Evolutionary conservation across 2,329 filamentous ascomycete species (phyloP), one percentile per base, ranked within the genome.

Genomic region (Cadophora sp.): DNA sequence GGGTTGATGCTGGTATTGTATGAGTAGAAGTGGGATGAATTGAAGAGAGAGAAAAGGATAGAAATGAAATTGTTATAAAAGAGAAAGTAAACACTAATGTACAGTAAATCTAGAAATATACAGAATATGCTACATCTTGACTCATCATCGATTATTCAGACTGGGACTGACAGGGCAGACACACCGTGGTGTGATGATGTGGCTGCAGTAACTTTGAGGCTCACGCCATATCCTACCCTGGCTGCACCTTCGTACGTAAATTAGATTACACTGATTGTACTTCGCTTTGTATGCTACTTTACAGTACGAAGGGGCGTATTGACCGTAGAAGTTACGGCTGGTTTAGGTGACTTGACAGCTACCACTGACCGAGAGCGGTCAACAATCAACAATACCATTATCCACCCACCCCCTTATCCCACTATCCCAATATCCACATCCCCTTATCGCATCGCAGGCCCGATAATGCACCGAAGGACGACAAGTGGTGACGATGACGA

Each of bases 101-200:
- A 3, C 22, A 22, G 4, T 53, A 51, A 30, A 6, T 51, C 22
- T 53, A 33, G 24, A 53, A 53, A n/a, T 30, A n/a, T 30, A 27
- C 18, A 33, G 50, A 53, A 53, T n/a, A 33, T 53, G 50, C 50
- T 33, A 14, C 27, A 33, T 33, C 50, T 53, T 33, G 24, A 53
- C 24, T 53, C 50, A 53, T 53, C 50, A 53, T n/a, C 1, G 50
- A 53, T 53, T 53, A 53, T 33, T 53, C 50, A 53, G 50, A 53
- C 24, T 18, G 14, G 50, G n/a, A 20, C 18, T 2, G 45, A n/a
- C 27, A 33, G 50, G 48, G 48, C 27, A 30, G 27, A 30, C 27
- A 30, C 4, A 30, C 27, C 27, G 48, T 51, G 11, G 48, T 51
- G 48, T 16, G 22, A 20, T 39, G 22, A 22, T 39, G 36, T 39